Percentiles rank a stretch among this genome's conserved stretches.
Evolutionary conservation across 768 basidiomycete genomes (phyloP).

Genomic region (Hemileccinum impolitum): DNA sequence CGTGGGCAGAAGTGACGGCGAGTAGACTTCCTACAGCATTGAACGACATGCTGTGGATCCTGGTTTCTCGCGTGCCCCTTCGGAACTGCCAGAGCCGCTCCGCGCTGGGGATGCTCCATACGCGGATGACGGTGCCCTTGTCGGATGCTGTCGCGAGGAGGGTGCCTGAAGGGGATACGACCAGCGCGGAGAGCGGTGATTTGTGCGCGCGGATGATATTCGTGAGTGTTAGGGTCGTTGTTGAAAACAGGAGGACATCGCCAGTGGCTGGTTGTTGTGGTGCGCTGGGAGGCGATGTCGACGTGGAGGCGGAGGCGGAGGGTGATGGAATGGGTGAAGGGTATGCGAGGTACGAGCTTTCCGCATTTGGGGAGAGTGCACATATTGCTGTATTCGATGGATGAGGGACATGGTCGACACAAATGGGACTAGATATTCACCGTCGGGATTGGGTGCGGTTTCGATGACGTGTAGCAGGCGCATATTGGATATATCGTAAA

Average conservation of each 20-base stretch:
- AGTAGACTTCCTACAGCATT: constrained; percentile 81
- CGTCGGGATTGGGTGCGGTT: constrained; percentile 93
- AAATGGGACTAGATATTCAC: constrained; percentile 37
- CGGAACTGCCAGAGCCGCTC: constrained; percentile 96
- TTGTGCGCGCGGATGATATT: constrained; percentile 99
- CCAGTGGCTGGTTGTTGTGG: constrained; percentile 50
- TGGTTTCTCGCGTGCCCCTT: constrained; percentile 80
- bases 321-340: constrained; percentile 92
- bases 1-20: constrained; percentile 87
- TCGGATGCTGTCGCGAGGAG: constrained; percentile 91
- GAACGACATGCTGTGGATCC: constrained; percentile 83
- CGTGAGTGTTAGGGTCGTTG: constrained; percentile 83
- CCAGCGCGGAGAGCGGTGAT: constrained; percentile 81
- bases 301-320: constrained; percentile 47
- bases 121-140: constrained; percentile 95
- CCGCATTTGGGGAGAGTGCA: constrained; percentile 90
- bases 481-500: constrained; percentile 99
- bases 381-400: constrained; percentile 69
- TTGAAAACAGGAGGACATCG: constrained; percentile 94
- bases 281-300: constrained; percentile 37
- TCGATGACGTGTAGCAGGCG: constrained; percentile 95
- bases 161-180: constrained; percentile 83
- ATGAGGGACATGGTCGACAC: background rate
- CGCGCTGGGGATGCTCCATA: constrained; percentile 86
- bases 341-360: constrained; percentile 93